Evolutionary conservation across 306 rosid species (phyloP).

Genomic region (Ammopiptanthus mongolicus): DNA sequence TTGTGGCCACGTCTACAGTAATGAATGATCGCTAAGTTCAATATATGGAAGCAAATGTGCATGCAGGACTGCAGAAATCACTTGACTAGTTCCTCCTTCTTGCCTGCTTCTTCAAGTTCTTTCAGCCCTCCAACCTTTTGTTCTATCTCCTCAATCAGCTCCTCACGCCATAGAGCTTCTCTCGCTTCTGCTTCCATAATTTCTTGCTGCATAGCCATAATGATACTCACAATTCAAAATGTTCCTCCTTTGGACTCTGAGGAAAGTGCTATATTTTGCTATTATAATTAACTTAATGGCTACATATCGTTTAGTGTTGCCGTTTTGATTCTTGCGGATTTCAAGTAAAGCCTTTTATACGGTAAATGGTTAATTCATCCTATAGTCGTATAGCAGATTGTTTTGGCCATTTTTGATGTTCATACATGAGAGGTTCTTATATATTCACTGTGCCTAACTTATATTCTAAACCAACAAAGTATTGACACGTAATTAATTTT

Average conservation of each 20-base stretch:
- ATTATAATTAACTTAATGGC: background rate
- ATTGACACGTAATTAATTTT: too few relatives aligned
- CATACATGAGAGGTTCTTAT: background rate
- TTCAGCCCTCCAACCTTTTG: conserved; percentile 74
- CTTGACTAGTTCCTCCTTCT: conserved; percentile 43
- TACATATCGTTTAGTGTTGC: background rate
- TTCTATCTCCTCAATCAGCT: conserved; percentile 85
- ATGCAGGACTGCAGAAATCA: background rate
- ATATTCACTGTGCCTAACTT: background rate
- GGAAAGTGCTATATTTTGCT: background rate
- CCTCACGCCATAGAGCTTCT: conserved; percentile 76
- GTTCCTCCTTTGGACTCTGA: background rate
- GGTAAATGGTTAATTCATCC: background rate
- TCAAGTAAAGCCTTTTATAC: background rate
- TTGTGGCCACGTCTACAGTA: background rate
- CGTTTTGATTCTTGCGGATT: background rate
- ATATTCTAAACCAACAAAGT: too few relatives aligned
- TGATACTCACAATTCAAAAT: background rate
- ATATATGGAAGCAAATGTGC: background rate
- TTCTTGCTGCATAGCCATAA: conserved; percentile 60
- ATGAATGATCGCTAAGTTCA: background rate
- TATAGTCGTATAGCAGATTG: background rate
- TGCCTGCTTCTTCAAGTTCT: conserved; percentile 74
- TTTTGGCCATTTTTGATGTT: background rate
- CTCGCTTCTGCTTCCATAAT: conserved; percentile 71